These are phyloP conservation scores for Neoconidiobolus thromboides DNA, from an alignment of 371 early-diverging fungal genomes.

Conservation along the genomic window DNA sequence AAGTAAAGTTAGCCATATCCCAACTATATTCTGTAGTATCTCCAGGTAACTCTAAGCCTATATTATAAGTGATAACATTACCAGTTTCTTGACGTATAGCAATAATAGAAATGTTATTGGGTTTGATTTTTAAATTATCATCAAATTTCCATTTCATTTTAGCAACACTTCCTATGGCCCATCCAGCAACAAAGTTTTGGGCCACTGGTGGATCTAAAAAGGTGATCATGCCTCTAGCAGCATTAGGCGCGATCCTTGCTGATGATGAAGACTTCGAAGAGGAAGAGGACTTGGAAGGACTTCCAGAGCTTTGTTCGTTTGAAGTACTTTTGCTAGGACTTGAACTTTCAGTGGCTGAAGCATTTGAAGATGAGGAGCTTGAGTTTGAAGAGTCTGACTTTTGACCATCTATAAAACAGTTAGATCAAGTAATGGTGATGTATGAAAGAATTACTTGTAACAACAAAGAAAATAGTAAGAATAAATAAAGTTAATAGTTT, in stretches of 20 bases:
- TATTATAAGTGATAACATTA: neutral
- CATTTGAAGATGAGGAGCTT: no score
- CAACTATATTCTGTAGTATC: neutral
- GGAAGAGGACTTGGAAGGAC: neutral
- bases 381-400: no score
- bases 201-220: constrained; percentile 1
- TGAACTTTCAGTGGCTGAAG: no score
- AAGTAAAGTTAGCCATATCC: neutral
- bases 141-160: constrained; percentile 1
- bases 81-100: neutral
- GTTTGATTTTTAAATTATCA: neutral
- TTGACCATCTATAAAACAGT: no score
- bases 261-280: neutral
- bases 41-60: neutral
- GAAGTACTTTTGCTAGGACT: no score
- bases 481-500: no score
- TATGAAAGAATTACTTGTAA: no score
- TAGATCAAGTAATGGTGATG: no score
- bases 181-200: constrained; percentile 1
- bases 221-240: neutral
- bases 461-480: no score
- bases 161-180: neutral
- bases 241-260: neutral
- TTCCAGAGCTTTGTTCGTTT: neutral
- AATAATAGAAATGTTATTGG: neutral